A percentile compares a stretch with the other conserved stretches of the same genome.
These are phyloP conservation scores for Flagelloscypha sp. DNA, from an alignment of 768 basidiomycete species.

Conservation along the genomic window DNA sequence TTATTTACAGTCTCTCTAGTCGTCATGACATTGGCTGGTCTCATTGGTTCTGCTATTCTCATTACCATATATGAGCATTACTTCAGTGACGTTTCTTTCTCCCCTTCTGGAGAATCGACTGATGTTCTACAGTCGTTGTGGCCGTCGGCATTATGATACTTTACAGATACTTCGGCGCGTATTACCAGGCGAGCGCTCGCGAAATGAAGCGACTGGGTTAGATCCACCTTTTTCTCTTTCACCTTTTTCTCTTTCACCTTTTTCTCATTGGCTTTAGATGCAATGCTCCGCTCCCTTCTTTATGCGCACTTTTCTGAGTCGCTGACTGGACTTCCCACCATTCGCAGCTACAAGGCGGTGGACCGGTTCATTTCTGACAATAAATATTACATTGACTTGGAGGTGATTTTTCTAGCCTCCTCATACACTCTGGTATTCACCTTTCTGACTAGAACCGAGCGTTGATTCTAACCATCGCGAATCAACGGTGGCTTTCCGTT, in stretches of 20 bases:
- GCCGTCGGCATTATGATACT: slow-evolving; percentile 45
- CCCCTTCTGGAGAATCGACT: not conserved
- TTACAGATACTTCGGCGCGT: slow-evolving; percentile 58
- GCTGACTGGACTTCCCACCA: slow-evolving; percentile 57
- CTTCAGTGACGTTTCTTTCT: slow-evolving; percentile 34
- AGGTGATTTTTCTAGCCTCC: too few relatives aligned
- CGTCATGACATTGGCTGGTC: slow-evolving; percentile 39
- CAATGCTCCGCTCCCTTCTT: slow-evolving; percentile 63
- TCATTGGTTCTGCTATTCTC: slow-evolving; percentile 44
- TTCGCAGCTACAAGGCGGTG: slow-evolving; percentile 64
- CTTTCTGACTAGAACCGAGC: too few relatives aligned
- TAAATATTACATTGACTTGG: slow-evolving; percentile 59
- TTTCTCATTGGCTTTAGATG: slow-evolving; percentile 30
- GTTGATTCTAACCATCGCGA: slow-evolving; percentile 53
- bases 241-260: not conserved
- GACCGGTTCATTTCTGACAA: slow-evolving; percentile 58
- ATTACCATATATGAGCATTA: slow-evolving; percentile 53
- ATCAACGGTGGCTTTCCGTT: slow-evolving; percentile 70
- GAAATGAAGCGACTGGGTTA: slow-evolving; percentile 56
- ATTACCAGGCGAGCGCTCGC: slow-evolving; percentile 63
- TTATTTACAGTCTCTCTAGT: slow-evolving; percentile 24
- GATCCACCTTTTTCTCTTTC: slow-evolving; percentile 3
- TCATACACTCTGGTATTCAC: too few relatives aligned
- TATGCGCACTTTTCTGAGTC: slow-evolving; percentile 78
- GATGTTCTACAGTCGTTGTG: slow-evolving; percentile 37